Conservation (phyloP, 202 grass and related monocot species). For the Thinopyrum obtusiflorum region DNA sequence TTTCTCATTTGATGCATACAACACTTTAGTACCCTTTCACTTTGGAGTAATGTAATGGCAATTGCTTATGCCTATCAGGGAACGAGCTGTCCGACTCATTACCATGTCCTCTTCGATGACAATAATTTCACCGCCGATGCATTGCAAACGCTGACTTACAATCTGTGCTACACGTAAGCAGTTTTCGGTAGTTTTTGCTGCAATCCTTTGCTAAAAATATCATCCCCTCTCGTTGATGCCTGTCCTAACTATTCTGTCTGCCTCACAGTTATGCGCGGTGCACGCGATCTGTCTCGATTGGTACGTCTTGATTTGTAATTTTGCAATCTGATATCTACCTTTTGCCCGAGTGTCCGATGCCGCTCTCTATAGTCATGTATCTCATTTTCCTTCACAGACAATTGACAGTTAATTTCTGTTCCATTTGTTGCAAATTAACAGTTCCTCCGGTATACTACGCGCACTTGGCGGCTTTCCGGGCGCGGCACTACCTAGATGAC, state of each 20-base stretch:
- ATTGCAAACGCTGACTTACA: slow-evolving; percentile 57
- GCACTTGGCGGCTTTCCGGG: slow-evolving; percentile 60
- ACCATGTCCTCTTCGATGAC: slow-evolving; percentile 65
- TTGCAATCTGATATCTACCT: background rate
- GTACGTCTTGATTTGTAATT: slow-evolving; percentile 21
- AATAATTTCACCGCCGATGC: slow-evolving; percentile 57
- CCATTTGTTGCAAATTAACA: slow-evolving; percentile 20
- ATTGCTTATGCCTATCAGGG: slow-evolving; percentile 37
- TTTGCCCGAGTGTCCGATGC: background rate
- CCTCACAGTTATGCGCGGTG: slow-evolving; percentile 60
- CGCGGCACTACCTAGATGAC: slow-evolving; percentile 59
- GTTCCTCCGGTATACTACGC: slow-evolving; percentile 86
- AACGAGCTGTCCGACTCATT: slow-evolving; percentile 62
- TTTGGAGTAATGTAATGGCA: background rate
- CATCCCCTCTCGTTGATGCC: background rate
- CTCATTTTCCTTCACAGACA: background rate
- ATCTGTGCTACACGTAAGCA: slow-evolving; percentile 70
- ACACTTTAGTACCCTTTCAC: background rate
- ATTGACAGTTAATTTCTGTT: background rate
- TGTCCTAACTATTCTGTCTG: background rate
- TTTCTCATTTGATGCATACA: background rate
- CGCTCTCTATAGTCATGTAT: background rate
- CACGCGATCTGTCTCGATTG: slow-evolving; percentile 65
- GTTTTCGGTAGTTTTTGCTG: background rate
- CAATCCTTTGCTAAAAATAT: background rate